Evolutionary conservation across 352 stramenopile species (phyloP), one percentile per base, ranked within the genome.

Genomic region (Blastocystis sp.): DNA sequence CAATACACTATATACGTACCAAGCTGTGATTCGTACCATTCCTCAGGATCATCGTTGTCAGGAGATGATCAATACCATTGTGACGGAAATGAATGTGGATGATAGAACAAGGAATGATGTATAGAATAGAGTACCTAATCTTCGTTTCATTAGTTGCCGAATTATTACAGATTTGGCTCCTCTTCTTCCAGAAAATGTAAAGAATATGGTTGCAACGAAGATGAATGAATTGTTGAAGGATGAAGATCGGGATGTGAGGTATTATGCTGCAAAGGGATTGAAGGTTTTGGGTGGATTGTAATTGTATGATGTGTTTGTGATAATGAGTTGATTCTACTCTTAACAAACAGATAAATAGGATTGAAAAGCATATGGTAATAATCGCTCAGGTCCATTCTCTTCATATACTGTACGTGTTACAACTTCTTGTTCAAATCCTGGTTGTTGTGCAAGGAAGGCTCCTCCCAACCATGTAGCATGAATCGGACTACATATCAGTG

Each of bases 71-170:
- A 54, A 61, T 1, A 83, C 71, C 16, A 61, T 83, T n/a, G 24
- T 83, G 49, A 59, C 24, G 24, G 71, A 83, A 49, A 63, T 83
- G 46, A 43, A 39, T 29, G 63, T 74, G 24, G 63, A 32, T 21
- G 35, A 51, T 4, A 43, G 21, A 32, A 27, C 2, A 43, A 21
- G 1, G 63, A 19, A 43, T 74, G 29, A 74, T 1, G n/a, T 2
- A 21, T 43, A 74, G 63, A 66, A 83, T 56, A 52, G 16, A 4
- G 71, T 83, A 16, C 71, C 71, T 6, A 83, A 83, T 37, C 49
- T 83, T 19, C 71, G 71, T 42, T 83, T 83, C 71, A 83, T 83
- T 27, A 66, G 46, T 12, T 83, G 71, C 49, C 71, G 71, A 27
- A 83, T 83, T 42, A n/a, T 83, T 9, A 49, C 19, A 1, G 58